Conservation (phyloP, 2,329 filamentous ascomycete genomes). For the Dothideomycetes sp. region DNA sequence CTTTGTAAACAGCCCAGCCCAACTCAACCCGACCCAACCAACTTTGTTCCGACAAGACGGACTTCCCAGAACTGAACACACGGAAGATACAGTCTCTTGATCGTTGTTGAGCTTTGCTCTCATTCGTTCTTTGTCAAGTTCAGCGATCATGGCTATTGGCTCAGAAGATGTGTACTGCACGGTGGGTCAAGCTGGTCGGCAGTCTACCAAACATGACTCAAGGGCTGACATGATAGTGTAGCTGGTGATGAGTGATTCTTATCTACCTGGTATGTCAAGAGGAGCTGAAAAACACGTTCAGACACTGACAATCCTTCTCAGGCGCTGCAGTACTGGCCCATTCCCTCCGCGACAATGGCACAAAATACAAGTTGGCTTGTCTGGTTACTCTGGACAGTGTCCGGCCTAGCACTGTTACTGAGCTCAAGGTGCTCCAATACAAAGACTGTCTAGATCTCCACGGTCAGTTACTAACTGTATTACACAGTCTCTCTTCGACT, state of each 20-base stretch:
- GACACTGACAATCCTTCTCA: constrained; percentile 28
- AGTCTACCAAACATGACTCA: background rate
- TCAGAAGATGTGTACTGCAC: constrained; percentile 55
- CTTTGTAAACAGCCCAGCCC: background rate
- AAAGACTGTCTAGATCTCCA: constrained; percentile 4
- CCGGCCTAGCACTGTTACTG: constrained; percentile 60
- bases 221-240: constrained; percentile 28
- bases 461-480: constrained; percentile 12
- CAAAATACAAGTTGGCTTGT: constrained; percentile 73
- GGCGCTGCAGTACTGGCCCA: constrained; percentile 89
- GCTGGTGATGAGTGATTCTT: constrained; percentile 86
- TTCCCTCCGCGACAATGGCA: constrained; percentile 83
- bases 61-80: no score
- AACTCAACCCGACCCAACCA: no score
- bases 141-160: constrained; percentile 16
- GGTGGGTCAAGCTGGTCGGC: constrained; percentile 28
- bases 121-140: background rate
- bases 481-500: constrained; percentile 67
- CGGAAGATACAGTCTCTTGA: background rate
- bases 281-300: constrained; percentile 3
- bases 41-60: no score
- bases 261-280: constrained; percentile 65
- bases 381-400: constrained; percentile 74
- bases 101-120: no score
- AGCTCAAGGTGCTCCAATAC: constrained; percentile 54